phyloP scores from a whole-genome alignment of 2,329 filamentous ascomycete genomes.

The Cercospora beticola region DNA sequence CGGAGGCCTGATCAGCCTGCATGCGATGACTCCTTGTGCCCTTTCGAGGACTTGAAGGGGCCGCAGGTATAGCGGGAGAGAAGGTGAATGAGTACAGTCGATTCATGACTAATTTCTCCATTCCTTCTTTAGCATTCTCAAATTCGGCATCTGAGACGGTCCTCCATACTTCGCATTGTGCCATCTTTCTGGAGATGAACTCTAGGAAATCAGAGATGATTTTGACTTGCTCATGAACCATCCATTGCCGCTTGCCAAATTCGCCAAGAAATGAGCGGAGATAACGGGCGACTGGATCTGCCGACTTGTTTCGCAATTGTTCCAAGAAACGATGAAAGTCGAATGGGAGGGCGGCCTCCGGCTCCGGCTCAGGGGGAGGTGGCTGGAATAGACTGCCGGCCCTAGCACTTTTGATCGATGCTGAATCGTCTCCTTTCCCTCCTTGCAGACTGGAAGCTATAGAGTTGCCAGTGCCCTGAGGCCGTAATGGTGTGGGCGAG shows the following conservation, averaged over 20 bases:
- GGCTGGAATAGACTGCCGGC: constrained; percentile 54
- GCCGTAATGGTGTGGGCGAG: constrained; percentile 21
- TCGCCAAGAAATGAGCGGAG: constrained; percentile 91
- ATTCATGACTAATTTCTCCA: constrained; percentile 99
- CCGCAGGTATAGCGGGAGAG: constrained; percentile 85
- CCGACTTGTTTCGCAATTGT: constrained; percentile 91
- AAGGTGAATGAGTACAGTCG: constrained; percentile 93
- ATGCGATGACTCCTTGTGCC: constrained; percentile 61
- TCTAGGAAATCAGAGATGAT: constrained; percentile 95
- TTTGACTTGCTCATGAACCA: constrained; percentile 99
- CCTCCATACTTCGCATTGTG: constrained; percentile 91
- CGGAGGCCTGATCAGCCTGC: constrained; percentile 37
- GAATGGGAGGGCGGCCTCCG: constrained; percentile 81
- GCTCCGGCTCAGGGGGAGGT: constrained; percentile 56
- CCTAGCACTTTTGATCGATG: constrained; percentile 36
- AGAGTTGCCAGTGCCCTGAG: constrained; percentile 31
- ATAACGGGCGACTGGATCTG: constrained; percentile 96
- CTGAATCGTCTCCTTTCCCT: constrained; percentile 30
- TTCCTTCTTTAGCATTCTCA: constrained; percentile 95
- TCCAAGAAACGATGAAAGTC: constrained; percentile 97
- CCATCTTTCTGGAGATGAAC: constrained; percentile 99
- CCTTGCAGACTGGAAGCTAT: constrained; percentile 28
- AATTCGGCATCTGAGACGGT: constrained; percentile 96
- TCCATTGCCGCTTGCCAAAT: constrained; percentile 97
- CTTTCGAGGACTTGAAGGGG: constrained; percentile 67